Conservation (phyloP, 305 asterid genomes). For the Rubia peregrina region DNA sequence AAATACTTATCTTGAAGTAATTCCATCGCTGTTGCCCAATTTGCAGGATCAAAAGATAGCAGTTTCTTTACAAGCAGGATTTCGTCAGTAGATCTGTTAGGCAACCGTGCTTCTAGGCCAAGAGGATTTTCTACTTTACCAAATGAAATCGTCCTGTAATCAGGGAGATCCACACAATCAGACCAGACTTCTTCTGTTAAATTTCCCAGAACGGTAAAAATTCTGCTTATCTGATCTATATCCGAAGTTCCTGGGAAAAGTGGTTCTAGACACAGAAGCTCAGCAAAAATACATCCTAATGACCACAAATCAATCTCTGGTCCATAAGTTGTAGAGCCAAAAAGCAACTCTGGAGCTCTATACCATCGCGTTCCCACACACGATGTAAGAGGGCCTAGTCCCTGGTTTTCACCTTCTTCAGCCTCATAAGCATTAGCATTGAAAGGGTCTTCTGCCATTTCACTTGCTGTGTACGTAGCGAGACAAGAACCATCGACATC, state of each 20-base stretch:
- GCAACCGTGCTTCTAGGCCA: slow-evolving; percentile 58
- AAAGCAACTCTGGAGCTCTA: slow-evolving; percentile 88
- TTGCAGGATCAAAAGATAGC: slow-evolving; percentile 56
- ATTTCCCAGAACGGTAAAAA: slow-evolving; percentile 64
- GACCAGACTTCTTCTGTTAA: slow-evolving; percentile 78
- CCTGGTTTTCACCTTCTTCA: slow-evolving; percentile 48
- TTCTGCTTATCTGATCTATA: slow-evolving; percentile 73
- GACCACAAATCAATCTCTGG: slow-evolving; percentile 93
- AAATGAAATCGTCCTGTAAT: slow-evolving; percentile 71
- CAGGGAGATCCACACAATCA: slow-evolving; percentile 70
- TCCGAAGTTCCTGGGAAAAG: slow-evolving; percentile 83
- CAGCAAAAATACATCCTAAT: slow-evolving; percentile 86
- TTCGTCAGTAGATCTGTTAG: slow-evolving; percentile 56
- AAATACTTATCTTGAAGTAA: slow-evolving; percentile 73
- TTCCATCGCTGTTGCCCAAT: slow-evolving; percentile 75
- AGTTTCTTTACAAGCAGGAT: slow-evolving; percentile 51
- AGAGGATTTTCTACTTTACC: slow-evolving; percentile 59
- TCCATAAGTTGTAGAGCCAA: slow-evolving; percentile 79
- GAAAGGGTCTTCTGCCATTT: slow-evolving; percentile 59
- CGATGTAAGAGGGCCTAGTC: slow-evolving; percentile 72
- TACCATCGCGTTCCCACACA: slow-evolving; percentile 98
- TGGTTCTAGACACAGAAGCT: slow-evolving; percentile 65
- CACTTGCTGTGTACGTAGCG: slow-evolving; percentile 79
- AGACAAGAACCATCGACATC: slow-evolving; percentile 77
- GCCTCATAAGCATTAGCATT: slow-evolving; percentile 44